Percentiles rank a stretch among this genome's conserved stretches.
These are phyloP conservation scores for Salvia rosmarinus DNA, from an alignment of 257 asterid species.

Conservation along the genomic window DNA sequence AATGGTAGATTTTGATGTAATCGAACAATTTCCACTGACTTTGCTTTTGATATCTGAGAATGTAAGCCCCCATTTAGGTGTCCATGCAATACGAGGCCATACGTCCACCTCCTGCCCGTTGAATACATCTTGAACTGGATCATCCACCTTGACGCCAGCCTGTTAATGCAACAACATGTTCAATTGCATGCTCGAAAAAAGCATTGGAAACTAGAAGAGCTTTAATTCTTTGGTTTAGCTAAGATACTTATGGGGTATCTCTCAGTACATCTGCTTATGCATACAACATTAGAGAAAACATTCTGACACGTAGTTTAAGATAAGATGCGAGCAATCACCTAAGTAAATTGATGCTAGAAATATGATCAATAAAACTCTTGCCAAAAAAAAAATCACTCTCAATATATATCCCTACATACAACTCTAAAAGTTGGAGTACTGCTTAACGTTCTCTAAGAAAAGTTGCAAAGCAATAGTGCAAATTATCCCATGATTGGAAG, in stretches of 20 bases:
- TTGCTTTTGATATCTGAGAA: conserved; percentile 72
- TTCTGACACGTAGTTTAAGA: neutral
- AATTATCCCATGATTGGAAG: too few relatives aligned
- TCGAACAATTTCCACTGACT: conserved; percentile 59
- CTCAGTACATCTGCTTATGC: neutral
- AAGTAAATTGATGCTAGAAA: neutral
- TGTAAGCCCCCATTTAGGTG: conserved; percentile 94
- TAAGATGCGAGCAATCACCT: conserved; percentile 6
- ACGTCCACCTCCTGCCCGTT: conserved; percentile 95
- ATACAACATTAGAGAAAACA: neutral
- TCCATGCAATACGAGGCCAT: conserved; percentile 93
- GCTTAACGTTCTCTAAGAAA: too few relatives aligned
- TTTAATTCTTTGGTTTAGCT: conserved; percentile 6
- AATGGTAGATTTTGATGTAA: conserved; percentile 73
- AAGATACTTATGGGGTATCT: neutral
- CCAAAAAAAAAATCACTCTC: too few relatives aligned
- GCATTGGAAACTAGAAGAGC: conserved; percentile 3
- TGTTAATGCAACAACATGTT: conserved; percentile 37
- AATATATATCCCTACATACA: too few relatives aligned
- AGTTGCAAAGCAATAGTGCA: too few relatives aligned
- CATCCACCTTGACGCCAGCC: conserved; percentile 88
- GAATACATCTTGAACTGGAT: conserved; percentile 63
- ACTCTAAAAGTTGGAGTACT: too few relatives aligned
- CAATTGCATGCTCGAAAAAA: conserved; percentile 4
- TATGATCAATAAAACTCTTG: too few relatives aligned